Evolutionary conservation across 148 eudicot species (phyloP), one percentile per base, ranked within the genome.

Genomic region (Fagopyrum esculentum): DNA sequence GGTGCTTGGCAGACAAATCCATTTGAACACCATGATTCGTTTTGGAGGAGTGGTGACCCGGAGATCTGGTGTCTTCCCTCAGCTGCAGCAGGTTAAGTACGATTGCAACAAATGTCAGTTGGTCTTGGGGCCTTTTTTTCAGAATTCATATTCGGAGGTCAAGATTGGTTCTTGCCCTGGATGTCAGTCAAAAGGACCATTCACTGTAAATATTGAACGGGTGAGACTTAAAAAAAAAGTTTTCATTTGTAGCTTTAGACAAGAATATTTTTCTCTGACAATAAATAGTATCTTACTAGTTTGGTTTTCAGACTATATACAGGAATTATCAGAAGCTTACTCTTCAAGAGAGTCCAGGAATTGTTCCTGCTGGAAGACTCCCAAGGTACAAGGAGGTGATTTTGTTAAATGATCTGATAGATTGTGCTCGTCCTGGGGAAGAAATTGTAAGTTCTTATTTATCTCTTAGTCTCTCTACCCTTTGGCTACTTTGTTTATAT

Each of bases 121-220:
- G 77, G 81, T 89, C 47, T 80, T 94, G 50, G 98, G 98, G 57
- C 98, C 98, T 19, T 94, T 94, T 83, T 86, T 87, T 80, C 98
- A 94, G 81, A 91, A 90, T 78, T 90, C 98, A 8, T 92, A 91
- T 84, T 86, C 96, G 10, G 98, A 94, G 79, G 93, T 94, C 69
- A 94, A 89, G 84, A 96, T 94, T 83, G 98, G 98, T 78, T 94
- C 97, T 71, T 94, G 98, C 87, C 98, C 98, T 22, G 96, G 90
- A 82, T 94, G 98, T 78, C 98, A 94, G 74, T 91, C 98, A 64
- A 94, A 90, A 79, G 98, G 98, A 72, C 98, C 96, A 47, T 35
- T 35, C 40, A 35, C 40, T 1, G 40, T 35, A 35, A 35, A 35
- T 35, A 35, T 35, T 1, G 40, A 35, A 35, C 40, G 3, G 40